A percentile compares a stretch with the other conserved stretches of the same genome.
These are phyloP conservation scores for Mycena crocata DNA, from an alignment of 768 basidiomycete genomes.

Conservation along the genomic window DNA sequence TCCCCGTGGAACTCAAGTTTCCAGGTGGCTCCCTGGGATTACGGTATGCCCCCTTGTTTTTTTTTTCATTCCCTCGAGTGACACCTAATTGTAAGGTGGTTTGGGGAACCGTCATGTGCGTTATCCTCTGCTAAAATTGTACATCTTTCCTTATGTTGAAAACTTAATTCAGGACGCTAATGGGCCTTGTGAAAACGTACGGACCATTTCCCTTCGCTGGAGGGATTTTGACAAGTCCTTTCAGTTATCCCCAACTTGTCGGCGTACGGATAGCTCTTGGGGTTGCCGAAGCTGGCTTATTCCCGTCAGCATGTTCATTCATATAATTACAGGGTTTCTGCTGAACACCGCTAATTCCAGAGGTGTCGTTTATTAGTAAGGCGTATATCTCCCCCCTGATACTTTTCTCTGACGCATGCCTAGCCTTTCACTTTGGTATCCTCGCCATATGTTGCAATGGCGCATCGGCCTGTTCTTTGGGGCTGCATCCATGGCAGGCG, in stretches of 20 bases:
- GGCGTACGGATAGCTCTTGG: conserved; percentile 71
- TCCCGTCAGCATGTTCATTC: conserved; percentile 50
- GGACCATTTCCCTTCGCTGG: neutral
- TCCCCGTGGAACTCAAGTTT: conserved; percentile 1
- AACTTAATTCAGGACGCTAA: conserved; percentile 58
- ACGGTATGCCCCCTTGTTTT: conserved; percentile 53
- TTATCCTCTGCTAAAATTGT: neutral
- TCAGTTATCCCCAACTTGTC: conserved; percentile 71
- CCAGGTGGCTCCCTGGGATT: conserved; percentile 74
- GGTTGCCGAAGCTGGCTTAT: conserved; percentile 76
- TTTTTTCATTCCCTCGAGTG: neutral
- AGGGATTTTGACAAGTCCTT: neutral
- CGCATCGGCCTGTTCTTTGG: conserved; percentile 75
- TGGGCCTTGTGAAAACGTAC: conserved; percentile 77
- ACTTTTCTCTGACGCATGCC: neutral
- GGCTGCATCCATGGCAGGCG: conserved; percentile 72
- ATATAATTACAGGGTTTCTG: neutral
- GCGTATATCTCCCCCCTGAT: neutral
- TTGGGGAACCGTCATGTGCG: conserved; percentile 76
- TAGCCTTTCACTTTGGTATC: conserved; percentile 79
- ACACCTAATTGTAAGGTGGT: conserved; percentile 50
- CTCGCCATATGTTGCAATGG: conserved; percentile 67
- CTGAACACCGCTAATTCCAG: conserved; percentile 1
- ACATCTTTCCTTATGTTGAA: neutral
- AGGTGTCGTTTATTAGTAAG: conserved; percentile 79